phyloP scores from a whole-genome alignment of 2,329 filamentous ascomycete species.

The Fusarium continuum region DNA sequence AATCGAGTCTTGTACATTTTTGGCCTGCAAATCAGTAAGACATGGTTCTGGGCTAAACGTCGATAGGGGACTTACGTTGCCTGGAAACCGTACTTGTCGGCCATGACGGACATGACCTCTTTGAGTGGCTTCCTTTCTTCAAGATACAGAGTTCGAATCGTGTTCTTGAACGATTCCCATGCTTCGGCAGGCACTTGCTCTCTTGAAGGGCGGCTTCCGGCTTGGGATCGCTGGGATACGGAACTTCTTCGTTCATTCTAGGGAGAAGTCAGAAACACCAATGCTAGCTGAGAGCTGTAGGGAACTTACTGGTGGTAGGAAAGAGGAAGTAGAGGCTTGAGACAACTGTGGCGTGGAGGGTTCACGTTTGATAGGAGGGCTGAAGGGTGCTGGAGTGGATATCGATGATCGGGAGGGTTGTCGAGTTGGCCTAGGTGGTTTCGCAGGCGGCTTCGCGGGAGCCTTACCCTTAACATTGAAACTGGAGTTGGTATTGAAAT shows the following conservation, averaged over 20 bases:
- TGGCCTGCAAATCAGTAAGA: conserved; percentile 49
- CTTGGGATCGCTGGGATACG: conserved; percentile 44
- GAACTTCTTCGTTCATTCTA: conserved; percentile 45
- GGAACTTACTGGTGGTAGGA: conserved; percentile 42
- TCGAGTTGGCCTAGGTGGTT: conserved; percentile 41
- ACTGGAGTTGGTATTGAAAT: conserved; percentile 47
- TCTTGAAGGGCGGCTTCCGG: conserved; percentile 50
- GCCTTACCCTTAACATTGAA: conserved; percentile 49
- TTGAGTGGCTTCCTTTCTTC: conserved; percentile 62
- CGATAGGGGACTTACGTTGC: conserved; percentile 55
- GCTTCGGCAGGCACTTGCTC: conserved; percentile 57
- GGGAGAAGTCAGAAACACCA: conserved; percentile 9
- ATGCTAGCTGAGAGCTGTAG: too few relatives aligned
- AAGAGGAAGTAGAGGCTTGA: conserved; percentile 40
- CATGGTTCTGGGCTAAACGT: not conserved
- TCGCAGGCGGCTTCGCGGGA: conserved; percentile 46
- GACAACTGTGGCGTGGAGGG: conserved; percentile 44
- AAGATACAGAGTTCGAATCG: conserved; percentile 57
- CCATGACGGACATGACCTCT: conserved; percentile 62
- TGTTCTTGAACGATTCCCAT: conserved; percentile 59
- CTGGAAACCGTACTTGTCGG: conserved; percentile 58
- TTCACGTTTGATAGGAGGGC: conserved; percentile 45
- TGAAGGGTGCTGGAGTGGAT: conserved; percentile 37
- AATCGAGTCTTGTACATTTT: conserved; percentile 67
- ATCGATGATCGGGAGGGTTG: conserved; percentile 38